These are phyloP conservation scores for Aureobasidium sp. DNA, from an alignment of 2,329 filamentous ascomycete genomes.

Conservation along the genomic window DNA sequence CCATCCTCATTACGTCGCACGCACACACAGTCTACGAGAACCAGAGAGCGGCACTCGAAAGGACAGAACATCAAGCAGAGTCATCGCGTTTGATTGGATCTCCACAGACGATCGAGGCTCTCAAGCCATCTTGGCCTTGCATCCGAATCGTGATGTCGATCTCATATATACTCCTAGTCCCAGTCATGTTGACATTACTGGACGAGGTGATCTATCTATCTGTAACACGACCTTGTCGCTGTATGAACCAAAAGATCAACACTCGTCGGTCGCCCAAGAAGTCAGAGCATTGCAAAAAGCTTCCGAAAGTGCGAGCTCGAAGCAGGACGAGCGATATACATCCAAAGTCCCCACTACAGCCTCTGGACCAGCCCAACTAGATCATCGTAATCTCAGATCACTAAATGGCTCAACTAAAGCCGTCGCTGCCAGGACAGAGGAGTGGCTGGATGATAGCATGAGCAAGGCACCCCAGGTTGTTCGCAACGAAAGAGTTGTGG, in stretches of 20 bases:
- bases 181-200: slow-evolving; percentile 38
- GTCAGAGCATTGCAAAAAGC: slow-evolving; percentile 7
- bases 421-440: slow-evolving; percentile 4
- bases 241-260: slow-evolving; percentile 9
- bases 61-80: slow-evolving; percentile 36
- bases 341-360: not conserved
- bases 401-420: slow-evolving; percentile 5
- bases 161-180: slow-evolving; percentile 41
- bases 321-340: not conserved
- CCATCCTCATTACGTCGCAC: slow-evolving; percentile 39
- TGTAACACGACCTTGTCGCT: slow-evolving; percentile 13
- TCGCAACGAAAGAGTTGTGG: slow-evolving; percentile 13
- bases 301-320: not conserved
- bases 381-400: slow-evolving; percentile 8
- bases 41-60: slow-evolving; percentile 41
- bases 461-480: not conserved
- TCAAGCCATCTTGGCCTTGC: slow-evolving; percentile 47
- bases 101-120: slow-evolving; percentile 40
- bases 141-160: slow-evolving; percentile 45
- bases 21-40: slow-evolving; percentile 35
- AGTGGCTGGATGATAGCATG: slow-evolving; percentile 12
- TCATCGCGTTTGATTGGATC: slow-evolving; percentile 57
- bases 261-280: slow-evolving; percentile 14
- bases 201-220: slow-evolving; percentile 35
- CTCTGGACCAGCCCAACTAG: slow-evolving; percentile 1